These are phyloP conservation scores for Gaertneriomyces sp. DNA, from an alignment of 192 early-diverging fungal genomes.

Conservation along the genomic window DNA sequence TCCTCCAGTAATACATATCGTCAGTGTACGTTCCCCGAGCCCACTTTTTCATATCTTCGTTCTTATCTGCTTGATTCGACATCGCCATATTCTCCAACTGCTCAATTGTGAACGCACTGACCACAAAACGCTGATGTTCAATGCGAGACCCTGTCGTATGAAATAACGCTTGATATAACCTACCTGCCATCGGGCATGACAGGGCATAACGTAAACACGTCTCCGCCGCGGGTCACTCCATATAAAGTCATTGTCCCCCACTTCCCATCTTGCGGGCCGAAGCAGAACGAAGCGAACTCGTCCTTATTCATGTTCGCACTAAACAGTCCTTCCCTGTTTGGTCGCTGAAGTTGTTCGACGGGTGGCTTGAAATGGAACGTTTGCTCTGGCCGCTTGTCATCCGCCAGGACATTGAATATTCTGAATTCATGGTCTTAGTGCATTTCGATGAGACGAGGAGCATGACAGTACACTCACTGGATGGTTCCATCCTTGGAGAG, in stretches of 20 bases:
- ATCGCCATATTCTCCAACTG: neutral
- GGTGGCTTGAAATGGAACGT: constrained; percentile 43
- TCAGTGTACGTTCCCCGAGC: constrained; percentile 8
- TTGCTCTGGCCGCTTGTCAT: constrained; percentile 67
- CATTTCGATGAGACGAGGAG: neutral
- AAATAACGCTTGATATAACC: neutral
- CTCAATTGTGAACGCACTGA: no score
- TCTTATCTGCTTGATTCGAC: neutral
- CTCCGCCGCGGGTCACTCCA: constrained; percentile 63
- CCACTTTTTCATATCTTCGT: neutral
- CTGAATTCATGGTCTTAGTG: constrained; percentile 20
- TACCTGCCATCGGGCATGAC: constrained; percentile 66
- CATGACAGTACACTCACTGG: constrained; percentile 33
- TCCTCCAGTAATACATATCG: constrained; percentile 25
- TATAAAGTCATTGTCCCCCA: constrained; percentile 75
- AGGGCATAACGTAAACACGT: constrained; percentile 74
- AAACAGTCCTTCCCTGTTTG: constrained; percentile 27
- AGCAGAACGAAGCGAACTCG: constrained; percentile 47
- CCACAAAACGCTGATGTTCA: no score
- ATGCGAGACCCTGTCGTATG: no score
- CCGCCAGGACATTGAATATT: constrained; percentile 59
- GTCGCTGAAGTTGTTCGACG: neutral
- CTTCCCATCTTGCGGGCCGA: constrained; percentile 38
- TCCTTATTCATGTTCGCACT: constrained; percentile 37
- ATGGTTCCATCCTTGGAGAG: constrained; percentile 63